These are phyloP conservation scores for Glycyrrhiza uralensis DNA, from an alignment of 306 rosid genomes.

Conservation along the genomic window DNA sequence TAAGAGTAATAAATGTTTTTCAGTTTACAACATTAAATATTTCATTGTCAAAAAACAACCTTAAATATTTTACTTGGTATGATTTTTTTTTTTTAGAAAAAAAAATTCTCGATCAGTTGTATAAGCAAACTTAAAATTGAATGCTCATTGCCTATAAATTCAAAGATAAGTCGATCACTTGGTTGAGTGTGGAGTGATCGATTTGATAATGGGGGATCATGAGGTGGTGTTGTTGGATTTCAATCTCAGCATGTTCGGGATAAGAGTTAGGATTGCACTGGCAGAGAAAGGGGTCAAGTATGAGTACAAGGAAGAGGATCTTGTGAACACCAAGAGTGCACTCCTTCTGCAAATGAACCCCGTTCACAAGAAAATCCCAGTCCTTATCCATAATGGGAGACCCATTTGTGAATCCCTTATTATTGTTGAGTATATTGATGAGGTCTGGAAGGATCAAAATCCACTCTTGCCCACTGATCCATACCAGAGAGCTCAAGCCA, in stretches of 20 bases:
- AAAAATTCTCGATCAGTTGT: background rate
- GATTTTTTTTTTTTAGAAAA: too few relatives aligned
- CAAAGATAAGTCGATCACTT: background rate
- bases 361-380: slow-evolving; percentile 37
- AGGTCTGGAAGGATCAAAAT: slow-evolving; percentile 32
- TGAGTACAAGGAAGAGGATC: slow-evolving; percentile 24
- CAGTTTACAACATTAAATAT: background rate
- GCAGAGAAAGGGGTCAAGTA: slow-evolving; percentile 22
- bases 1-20: background rate
- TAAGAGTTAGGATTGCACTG: slow-evolving; percentile 26
- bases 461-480: slow-evolving; percentile 36
- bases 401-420: slow-evolving; percentile 26
- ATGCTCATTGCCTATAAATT: background rate
- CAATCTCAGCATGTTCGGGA: slow-evolving; percentile 10
- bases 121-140: background rate
- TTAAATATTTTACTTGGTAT: background rate
- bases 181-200: background rate
- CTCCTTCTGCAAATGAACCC: slow-evolving; percentile 14
- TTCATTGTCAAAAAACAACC: too few relatives aligned
- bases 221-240: slow-evolving; percentile 23
- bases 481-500: slow-evolving; percentile 22
- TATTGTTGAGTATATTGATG: slow-evolving; percentile 38
- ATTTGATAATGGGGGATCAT: slow-evolving; percentile 12
- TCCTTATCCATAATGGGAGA: slow-evolving; percentile 29
- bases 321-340: slow-evolving; percentile 18